phyloP scores from a whole-genome alignment of 108 stramenopile genomes.

The Stephanodiscus minutulus region DNA sequence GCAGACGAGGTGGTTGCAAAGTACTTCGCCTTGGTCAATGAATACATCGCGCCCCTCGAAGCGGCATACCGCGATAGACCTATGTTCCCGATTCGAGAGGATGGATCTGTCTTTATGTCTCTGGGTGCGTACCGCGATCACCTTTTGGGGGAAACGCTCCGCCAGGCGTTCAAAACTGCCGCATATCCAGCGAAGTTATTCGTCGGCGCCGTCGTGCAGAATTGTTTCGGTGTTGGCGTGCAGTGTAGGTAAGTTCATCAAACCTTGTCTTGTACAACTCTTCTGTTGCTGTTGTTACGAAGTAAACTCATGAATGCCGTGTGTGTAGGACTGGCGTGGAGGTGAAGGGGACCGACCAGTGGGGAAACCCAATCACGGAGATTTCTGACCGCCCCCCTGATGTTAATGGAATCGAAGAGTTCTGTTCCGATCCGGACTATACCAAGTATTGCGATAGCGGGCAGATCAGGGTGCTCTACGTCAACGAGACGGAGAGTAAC shows the following conservation, averaged over 20 bases:
- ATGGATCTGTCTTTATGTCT: constrained; percentile 79
- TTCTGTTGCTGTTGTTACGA: too few relatives aligned
- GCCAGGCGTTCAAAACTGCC: constrained; percentile 79
- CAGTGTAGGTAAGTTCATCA: too few relatives aligned
- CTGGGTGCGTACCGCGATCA: constrained; percentile 92
- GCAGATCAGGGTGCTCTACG: constrained; percentile 81
- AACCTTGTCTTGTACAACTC: too few relatives aligned
- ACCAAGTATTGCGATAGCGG: constrained; percentile 64
- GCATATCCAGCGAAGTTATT: constrained; percentile 77
- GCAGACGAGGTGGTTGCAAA: constrained; percentile 35
- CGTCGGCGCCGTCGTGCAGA: too few relatives aligned
- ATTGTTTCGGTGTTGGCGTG: constrained; percentile 79
- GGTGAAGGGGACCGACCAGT: constrained; percentile 57
- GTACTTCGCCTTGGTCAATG: constrained; percentile 52
- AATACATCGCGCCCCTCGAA: constrained; percentile 56
- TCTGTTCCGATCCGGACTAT: constrained; percentile 60
- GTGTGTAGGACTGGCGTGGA: constrained; percentile 85
- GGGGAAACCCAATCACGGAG: constrained; percentile 52
- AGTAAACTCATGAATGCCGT: too few relatives aligned
- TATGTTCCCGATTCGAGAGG: constrained; percentile 70
- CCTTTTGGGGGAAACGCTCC: constrained; percentile 76
- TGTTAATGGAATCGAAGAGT: constrained; percentile 59
- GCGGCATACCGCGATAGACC: constrained; percentile 51
- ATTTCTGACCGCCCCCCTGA: constrained; percentile 71
- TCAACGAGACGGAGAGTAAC: too few relatives aligned